Evolutionary conservation across 371 early-diverging fungal genomes (phyloP), one percentile per base, ranked within the genome.

Genomic region (Mucor plumbeus): DNA sequence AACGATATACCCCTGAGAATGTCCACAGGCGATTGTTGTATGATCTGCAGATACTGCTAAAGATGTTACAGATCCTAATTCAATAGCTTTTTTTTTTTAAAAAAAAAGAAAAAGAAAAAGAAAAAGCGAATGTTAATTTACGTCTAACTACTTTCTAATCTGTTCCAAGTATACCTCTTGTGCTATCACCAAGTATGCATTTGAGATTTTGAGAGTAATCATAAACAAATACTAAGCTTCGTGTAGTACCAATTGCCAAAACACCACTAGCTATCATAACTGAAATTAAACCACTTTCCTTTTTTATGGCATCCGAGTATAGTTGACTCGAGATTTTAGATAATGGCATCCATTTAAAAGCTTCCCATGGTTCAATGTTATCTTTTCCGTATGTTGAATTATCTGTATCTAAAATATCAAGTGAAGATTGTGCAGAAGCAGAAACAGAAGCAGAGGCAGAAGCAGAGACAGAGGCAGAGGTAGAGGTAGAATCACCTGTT

Each of bases 231-330:
- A 94, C 80, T 21, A 90, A 74, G 26, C 92, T 87, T 57, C 90
- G 83, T 2, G 90, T 90, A 0, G 92, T 94, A 14, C 93, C 94
- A 53, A 94, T 80, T 5, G 89, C 90, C 43, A 94, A 91, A 2
- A 87, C 76, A 39, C 86, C 85, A 68, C 83, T 71, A 35, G 89
- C 90, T 34, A 85, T 75, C 55, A 90, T 70, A 7, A 85, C 87
- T 3, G 90, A 86, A 15, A 87, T 85, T 7, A 86, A 74, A 0
- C 92, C 92, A 64, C 80, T 75, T 61, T 74, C 83, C 41, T 79
- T 74, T 19, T 77, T 84, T 57, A 87, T 84, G 4, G 81, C 82
- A 19, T 87, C 84, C 1, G 91, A 87, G 59, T 87, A 87, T 6
- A 93, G 70, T 21, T 89, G 87, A 39, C 89, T 85, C 7, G 92